Conservation (phyloP, 495 filamentous ascomycete genomes). For the Penicillium verhagenii region DNA sequence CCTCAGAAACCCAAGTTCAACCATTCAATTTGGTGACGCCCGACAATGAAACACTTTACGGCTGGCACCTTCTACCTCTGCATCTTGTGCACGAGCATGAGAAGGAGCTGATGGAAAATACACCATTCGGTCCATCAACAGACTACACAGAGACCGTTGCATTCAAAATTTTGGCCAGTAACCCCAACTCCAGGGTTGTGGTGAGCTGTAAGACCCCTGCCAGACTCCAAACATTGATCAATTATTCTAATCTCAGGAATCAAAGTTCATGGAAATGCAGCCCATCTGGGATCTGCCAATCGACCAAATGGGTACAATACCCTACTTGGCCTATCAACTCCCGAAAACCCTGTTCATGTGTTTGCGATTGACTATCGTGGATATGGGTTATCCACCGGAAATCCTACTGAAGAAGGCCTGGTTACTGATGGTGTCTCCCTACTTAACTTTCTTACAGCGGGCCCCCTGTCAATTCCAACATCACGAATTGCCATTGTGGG, state of each 20-base stretch:
- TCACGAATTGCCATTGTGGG: conserved; percentile 78
- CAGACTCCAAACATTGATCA: not conserved
- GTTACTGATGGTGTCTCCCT: conserved; percentile 74
- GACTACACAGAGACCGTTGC: conserved; percentile 46
- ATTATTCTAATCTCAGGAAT: not conserved
- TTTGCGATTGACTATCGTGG: conserved; percentile 86
- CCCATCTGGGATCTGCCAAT: conserved; percentile 44
- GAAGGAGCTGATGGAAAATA: conserved; percentile 14
- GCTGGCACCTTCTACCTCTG: conserved; percentile 61
- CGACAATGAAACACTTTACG: conserved; percentile 58
- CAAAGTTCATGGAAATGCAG: conserved; percentile 50
- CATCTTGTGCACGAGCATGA: conserved; percentile 27
- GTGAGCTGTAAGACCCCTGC: conserved; percentile 52
- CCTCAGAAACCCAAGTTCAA: conserved; percentile 57
- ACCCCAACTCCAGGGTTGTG: conserved; percentile 57
- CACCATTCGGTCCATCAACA: conserved; percentile 38
- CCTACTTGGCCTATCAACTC: conserved; percentile 43
- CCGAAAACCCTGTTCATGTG: conserved; percentile 58
- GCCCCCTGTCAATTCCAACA: conserved; percentile 54
- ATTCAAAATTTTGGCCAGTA: conserved; percentile 52
- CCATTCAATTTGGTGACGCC: conserved; percentile 55
- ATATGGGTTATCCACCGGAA: conserved; percentile 77
- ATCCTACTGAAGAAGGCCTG: conserved; percentile 77
- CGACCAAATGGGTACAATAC: conserved; percentile 43
- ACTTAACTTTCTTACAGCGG: conserved; percentile 56